Base-by-base conservation (phyloP, 2,329 filamentous ascomycete species). In the Ceratocystis diversiconidia region DNA sequence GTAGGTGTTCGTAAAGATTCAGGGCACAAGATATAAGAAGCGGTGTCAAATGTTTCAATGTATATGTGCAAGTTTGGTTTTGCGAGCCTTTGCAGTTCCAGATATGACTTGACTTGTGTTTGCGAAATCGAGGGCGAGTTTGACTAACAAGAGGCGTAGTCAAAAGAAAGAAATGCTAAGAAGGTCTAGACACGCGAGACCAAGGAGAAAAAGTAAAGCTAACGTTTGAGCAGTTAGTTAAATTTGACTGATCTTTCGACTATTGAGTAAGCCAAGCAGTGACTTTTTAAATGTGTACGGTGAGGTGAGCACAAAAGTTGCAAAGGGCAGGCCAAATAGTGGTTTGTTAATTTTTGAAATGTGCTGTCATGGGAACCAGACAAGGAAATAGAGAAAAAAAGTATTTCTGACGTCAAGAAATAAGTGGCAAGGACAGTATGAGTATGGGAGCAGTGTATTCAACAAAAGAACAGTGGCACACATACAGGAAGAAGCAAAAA, bases 341-440 rank as follows among this genome's bases (percentile, higher is more conserved):
- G 55, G 55, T 59, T 59, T 32, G 55, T 59, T 59, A 17, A n/a
- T 32, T 32, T 36, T 59, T 3, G 17, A 59, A 59, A 59, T 3
- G 25, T 59, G 55, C 55, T 32, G 55, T 59, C 55, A 59, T 19
- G 55, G 55, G 55, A 32, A 59, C 28, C 55, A 59, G 15, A n/a
- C 6, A n/a, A n/a, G 28, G n/a, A 44, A n/a, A 46, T 28, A 46
- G 60, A 59, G 32, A 30, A 30, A 59, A 32, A 46, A 10, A 30
- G n/a, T 17, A 19, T 3, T 62, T 62, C 57, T 65, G 64, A 65
- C 57, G 64, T 65, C 64, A 65, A 62, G 59, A 62, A 36, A 57
- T 12, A 36, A 44, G 25, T 32, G 41, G 22, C 48, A 52, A 52
- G 48, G 63, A 41, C 63, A 60, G 48, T 36, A 30, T 64, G 50